A percentile compares a stretch with the other conserved stretches of the same genome.
phyloP scores from a whole-genome alignment of 345 rosid species.

The Citrus sp. region DNA sequence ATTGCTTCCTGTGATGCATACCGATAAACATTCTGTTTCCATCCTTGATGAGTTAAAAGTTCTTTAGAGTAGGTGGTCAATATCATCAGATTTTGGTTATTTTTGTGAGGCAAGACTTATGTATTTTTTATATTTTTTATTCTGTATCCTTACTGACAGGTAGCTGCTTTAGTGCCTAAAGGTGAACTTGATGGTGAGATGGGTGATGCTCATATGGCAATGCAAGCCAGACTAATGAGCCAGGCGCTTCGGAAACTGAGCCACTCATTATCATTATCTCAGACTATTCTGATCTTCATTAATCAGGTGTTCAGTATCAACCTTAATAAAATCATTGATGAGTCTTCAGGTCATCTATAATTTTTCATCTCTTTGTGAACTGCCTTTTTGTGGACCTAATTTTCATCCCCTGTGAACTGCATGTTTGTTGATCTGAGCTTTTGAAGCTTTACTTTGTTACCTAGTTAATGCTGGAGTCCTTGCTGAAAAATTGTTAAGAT shows the following conservation, averaged over 20 bases:
- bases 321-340: neutral
- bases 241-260: constrained; percentile 97
- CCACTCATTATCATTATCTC: constrained; percentile 84
- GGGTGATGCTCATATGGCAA: constrained; percentile 99
- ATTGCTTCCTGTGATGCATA: neutral
- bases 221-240: constrained; percentile 99
- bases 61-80: neutral
- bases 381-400: neutral
- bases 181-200: constrained; percentile 98
- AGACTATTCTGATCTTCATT: constrained; percentile 71
- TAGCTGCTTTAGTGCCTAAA: constrained; percentile 99
- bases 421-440: neutral
- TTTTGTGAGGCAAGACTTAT: neutral
- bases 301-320: constrained; percentile 57
- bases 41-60: neutral
- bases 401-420: neutral
- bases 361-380: neutral
- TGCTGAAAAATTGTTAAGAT: neutral
- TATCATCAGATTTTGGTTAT: neutral
- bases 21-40: neutral
- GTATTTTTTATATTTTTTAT: constrained; percentile 4
- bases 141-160: constrained; percentile 39
- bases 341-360: neutral
- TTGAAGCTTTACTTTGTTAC: neutral
- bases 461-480: neutral